These are phyloP conservation scores for Cladobotryum protrusum DNA, from an alignment of 2,329 filamentous ascomycete genomes.

Conservation along the genomic window DNA sequence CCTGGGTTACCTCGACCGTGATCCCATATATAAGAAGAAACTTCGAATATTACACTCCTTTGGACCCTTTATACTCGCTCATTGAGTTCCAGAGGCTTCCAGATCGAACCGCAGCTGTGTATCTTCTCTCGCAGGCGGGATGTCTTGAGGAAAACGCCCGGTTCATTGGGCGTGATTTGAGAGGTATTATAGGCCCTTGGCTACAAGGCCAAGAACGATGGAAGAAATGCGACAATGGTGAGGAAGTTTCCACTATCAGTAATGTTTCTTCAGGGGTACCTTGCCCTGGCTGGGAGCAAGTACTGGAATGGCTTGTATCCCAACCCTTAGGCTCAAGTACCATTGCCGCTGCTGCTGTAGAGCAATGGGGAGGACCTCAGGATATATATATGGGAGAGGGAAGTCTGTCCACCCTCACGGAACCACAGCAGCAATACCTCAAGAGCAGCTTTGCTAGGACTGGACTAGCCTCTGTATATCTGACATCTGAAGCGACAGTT, in stretches of 20 bases:
- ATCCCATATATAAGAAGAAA: slow-evolving; percentile 64
- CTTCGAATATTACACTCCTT: slow-evolving; percentile 60
- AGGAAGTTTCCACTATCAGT: slow-evolving; percentile 11
- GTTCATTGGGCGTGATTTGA: slow-evolving; percentile 57
- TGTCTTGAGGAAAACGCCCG: slow-evolving; percentile 30
- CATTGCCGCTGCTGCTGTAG: slow-evolving; percentile 56
- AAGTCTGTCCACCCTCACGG: slow-evolving; percentile 50
- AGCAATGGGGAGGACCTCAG: slow-evolving; percentile 66
- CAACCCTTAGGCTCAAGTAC: slow-evolving; percentile 56
- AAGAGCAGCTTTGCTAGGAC: slow-evolving; percentile 61
- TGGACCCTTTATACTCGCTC: slow-evolving; percentile 46
- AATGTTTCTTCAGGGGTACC: slow-evolving; percentile 24
- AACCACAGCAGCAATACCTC: slow-evolving; percentile 53
- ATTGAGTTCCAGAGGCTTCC: slow-evolving; percentile 57
- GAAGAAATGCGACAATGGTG: slow-evolving; percentile 20
- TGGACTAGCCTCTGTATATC: slow-evolving; percentile 61
- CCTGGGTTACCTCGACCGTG: slow-evolving; percentile 63
- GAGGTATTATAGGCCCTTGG: slow-evolving; percentile 67
- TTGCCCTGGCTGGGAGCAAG: slow-evolving; percentile 61
- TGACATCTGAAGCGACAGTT: slow-evolving; percentile 52
- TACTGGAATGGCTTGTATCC: slow-evolving; percentile 60
- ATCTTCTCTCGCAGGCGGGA: slow-evolving; percentile 55
- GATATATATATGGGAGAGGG: slow-evolving; percentile 64
- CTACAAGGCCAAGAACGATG: slow-evolving; percentile 59
- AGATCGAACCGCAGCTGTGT: slow-evolving; percentile 51